Evolutionary conservation across 441 rosid species (phyloP).

Genomic region (Macaranga tanarius): DNA sequence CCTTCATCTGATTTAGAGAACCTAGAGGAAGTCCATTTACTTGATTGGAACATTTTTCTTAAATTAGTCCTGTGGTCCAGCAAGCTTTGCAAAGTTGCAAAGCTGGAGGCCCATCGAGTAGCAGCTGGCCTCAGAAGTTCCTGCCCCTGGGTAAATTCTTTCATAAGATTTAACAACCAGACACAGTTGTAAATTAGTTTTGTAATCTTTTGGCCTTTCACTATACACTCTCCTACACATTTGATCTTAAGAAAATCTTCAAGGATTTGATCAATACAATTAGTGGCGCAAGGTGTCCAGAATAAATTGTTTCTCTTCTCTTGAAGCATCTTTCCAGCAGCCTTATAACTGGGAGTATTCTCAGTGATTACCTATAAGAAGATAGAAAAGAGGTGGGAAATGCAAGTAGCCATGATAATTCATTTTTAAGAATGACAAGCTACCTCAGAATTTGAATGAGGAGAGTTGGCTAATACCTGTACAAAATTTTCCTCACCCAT

Average conservation of each 20-base stretch:
- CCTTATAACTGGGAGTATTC: constrained; percentile 57
- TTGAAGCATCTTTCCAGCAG: constrained; percentile 92
- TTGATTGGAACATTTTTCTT: constrained; percentile 77
- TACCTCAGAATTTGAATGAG: constrained; percentile 1
- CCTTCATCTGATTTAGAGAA: constrained; percentile 63
- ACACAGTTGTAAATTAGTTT: constrained; percentile 63
- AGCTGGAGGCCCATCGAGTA: constrained; percentile 56
- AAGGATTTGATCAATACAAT: constrained; percentile 71
- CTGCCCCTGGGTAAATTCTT: constrained; percentile 70
- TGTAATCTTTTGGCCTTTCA: constrained; percentile 72
- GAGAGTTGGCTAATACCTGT: constrained; percentile 42
- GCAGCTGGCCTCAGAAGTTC: constrained; percentile 76
- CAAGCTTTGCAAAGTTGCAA: constrained; percentile 61
- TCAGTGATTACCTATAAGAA: constrained; percentile 60
- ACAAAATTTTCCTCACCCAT: constrained; percentile 89
- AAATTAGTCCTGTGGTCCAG: constrained; percentile 69
- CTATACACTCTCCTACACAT: constrained; percentile 69
- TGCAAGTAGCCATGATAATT: constrained; percentile 14
- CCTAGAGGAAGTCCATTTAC: constrained; percentile 69
- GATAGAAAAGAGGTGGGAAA: constrained; percentile 11
- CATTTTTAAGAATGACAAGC: not conserved
- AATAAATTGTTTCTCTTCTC: constrained; percentile 80
- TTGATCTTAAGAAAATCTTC: constrained; percentile 73
- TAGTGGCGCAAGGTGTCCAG: constrained; percentile 89
- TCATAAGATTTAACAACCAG: constrained; percentile 73